Base-by-base conservation (phyloP, 345 rosid genomes). In the Leavenworthia alabamica region DNA sequence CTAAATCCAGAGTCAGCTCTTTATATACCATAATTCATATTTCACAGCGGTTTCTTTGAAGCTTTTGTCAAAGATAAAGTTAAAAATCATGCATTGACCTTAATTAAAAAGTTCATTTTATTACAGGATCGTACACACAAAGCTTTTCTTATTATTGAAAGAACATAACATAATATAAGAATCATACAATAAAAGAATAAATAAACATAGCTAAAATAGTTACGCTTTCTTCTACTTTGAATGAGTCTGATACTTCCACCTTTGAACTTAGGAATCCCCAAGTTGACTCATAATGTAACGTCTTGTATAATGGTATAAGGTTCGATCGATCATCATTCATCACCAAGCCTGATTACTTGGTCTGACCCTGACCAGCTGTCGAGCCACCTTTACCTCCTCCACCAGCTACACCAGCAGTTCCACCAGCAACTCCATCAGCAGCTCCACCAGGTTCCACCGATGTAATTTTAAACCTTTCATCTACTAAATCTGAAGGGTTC, bases 61-160 rank as follows among this genome's bases (percentile, higher is more conserved):
- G 83, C 85, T 8, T 88, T 86, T 61, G 51, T 88, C 8, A 76
- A 60, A 68, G 84, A 86, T 33, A 82, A 78, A 56, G 62, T 49
- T 41, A 66, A 71, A n/a, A n/a, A n/a, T n/a, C n/a, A n/a, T n/a
- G n/a, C n/a, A 1, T 20, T 31, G 45, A 50, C 66, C 28, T 50
- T 23, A 41, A 59, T 7, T 3, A 9, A 41, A 56, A 22, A 22
- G 26, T 4, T 51, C 26, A 33, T 52, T 8, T 19, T 56, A 7
- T 67, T 67, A 28, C 33, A 56, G 56, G 35, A 40, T 63, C 59
- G 17, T 19, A 12, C 16, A 40, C 46, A 32, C 20, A 27, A 44
- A n/a, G 40, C 2, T 17, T 36, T 20, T 57, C 13, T 28, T 67
- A 39, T 48, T 47, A 17, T 7, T 27, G 64, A 36, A 56, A 17